phyloP scores from a whole-genome alignment of 2,329 filamentous ascomycete species.

The Cryphonectria naterciae region DNA sequence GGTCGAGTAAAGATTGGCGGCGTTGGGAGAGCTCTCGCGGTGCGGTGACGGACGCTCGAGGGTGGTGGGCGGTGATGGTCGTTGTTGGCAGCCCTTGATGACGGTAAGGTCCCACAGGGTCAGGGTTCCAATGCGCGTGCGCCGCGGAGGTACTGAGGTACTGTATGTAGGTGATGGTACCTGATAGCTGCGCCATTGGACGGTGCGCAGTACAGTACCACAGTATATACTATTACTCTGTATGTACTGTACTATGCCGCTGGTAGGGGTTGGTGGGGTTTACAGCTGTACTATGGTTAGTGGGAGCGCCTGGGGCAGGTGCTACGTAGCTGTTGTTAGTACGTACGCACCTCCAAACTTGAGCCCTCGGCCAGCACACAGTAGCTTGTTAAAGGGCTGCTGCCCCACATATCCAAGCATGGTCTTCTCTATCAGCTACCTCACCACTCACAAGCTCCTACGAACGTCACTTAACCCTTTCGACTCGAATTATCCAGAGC shows the following conservation, averaged over 20 bases:
- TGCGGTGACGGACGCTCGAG: slow-evolving; percentile 3
- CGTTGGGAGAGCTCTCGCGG: neutral
- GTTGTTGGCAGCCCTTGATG: slow-evolving; percentile 21
- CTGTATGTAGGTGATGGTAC: neutral
- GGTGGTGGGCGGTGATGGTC: slow-evolving; percentile 8
- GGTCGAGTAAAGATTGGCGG: neutral
- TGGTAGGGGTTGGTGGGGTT: neutral
- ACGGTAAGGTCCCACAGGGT: slow-evolving; percentile 10
- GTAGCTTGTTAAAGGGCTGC: neutral
- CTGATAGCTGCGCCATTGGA: neutral
- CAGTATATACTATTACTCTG: neutral
- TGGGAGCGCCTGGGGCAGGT: neutral
- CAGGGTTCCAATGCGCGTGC: neutral
- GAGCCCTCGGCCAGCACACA: neutral
- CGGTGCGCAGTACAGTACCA: neutral
- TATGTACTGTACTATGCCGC: neutral
- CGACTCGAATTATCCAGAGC: neutral
- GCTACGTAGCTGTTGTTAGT: too few relatives aligned
- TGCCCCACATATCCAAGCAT: neutral
- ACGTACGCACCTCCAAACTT: too few relatives aligned
- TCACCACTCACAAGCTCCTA: neutral
- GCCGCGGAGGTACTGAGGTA: neutral
- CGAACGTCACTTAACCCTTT: neutral
- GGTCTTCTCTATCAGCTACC: neutral
- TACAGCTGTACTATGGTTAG: too few relatives aligned